Percentiles rank a stretch among this genome's conserved stretches.
These are phyloP conservation scores for Stylosanthes scabra DNA, from an alignment of 331 rosid species.

Conservation along the genomic window DNA sequence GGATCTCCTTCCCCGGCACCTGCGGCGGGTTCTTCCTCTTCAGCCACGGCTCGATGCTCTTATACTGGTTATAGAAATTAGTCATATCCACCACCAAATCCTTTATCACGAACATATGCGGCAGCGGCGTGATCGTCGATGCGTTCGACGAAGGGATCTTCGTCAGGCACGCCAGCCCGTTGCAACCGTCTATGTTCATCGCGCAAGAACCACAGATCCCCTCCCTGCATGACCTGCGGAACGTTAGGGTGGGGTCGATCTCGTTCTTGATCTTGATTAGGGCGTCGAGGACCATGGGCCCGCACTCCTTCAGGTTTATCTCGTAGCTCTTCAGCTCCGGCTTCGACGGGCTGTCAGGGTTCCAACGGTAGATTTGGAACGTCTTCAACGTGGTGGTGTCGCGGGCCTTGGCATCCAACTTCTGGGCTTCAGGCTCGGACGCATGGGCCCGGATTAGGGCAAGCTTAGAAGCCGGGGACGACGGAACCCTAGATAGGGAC, in stretches of 20 bases:
- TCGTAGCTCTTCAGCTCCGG: slow-evolving; percentile 78
- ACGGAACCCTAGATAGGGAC: slow-evolving; percentile 46
- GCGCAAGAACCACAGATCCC: slow-evolving; percentile 99
- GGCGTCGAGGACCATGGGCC: slow-evolving; percentile 98
- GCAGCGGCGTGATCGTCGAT: slow-evolving; percentile 74
- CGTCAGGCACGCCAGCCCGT: slow-evolving; percentile 87
- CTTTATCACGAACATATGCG: slow-evolving; percentile 93
- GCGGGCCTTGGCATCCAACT: slow-evolving; percentile 47
- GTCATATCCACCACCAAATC: slow-evolving; percentile 97
- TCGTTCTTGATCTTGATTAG: slow-evolving; percentile 94
- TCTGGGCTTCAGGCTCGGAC: slow-evolving; percentile 65
- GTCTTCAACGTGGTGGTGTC: slow-evolving; percentile 47
- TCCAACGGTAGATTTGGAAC: slow-evolving; percentile 97
- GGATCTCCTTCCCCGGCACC: slow-evolving; percentile 70
- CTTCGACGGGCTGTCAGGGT: slow-evolving; percentile 71
- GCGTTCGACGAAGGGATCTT: slow-evolving; percentile 53
- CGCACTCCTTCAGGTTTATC: slow-evolving; percentile 91
- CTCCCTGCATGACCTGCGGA: slow-evolving; percentile 88
- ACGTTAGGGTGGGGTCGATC: slow-evolving; percentile 75
- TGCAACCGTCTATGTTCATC: slow-evolving; percentile 97
- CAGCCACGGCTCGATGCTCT: slow-evolving; percentile 97
- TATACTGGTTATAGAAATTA: slow-evolving; percentile 91
- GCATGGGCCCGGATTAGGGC: slow-evolving; percentile 57
- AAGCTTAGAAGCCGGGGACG: slow-evolving; percentile 47
- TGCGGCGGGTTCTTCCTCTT: slow-evolving; percentile 78